Conservation (phyloP, 208 protist genomes). For the Kentomonas sorsogonicus region DNA sequence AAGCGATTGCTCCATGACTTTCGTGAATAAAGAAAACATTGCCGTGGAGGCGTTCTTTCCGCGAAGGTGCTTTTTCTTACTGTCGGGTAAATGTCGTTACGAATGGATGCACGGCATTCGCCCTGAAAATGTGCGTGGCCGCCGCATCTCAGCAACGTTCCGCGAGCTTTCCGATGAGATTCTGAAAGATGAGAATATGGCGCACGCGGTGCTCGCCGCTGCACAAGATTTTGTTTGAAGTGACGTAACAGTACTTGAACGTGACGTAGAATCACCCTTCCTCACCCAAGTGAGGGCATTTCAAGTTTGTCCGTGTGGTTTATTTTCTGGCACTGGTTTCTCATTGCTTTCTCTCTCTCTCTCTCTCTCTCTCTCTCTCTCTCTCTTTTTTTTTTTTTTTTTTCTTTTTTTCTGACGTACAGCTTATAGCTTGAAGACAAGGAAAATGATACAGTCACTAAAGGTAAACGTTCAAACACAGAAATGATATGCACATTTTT, state of each 20-base stretch:
- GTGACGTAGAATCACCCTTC: too few relatives aligned
- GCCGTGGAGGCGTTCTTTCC: constrained; percentile 67
- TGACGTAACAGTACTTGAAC: too few relatives aligned
- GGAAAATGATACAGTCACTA: too few relatives aligned
- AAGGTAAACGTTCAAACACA: too few relatives aligned
- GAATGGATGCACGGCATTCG: constrained; percentile 87
- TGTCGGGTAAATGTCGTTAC: constrained; percentile 63
- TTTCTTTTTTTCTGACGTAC: too few relatives aligned
- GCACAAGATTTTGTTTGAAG: constrained; percentile 58
- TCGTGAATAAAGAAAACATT: constrained; percentile 49
- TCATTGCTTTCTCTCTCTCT: too few relatives aligned
- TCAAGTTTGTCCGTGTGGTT: too few relatives aligned
- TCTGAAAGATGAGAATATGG: constrained; percentile 17
- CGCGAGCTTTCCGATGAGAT: constrained; percentile 67
- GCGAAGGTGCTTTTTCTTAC: constrained; percentile 62
- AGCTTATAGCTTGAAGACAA: too few relatives aligned
- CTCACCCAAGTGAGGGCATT: too few relatives aligned
- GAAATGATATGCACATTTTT: too few relatives aligned
- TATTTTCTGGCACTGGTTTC: too few relatives aligned
- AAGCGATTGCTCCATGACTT: constrained; percentile 66
- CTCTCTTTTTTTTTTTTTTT: not conserved
- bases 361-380: too few relatives aligned
- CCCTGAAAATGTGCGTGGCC: constrained; percentile 37
- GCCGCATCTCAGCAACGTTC: constrained; percentile 80
- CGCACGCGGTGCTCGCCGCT: constrained; percentile 28